Percentiles rank a stretch among this genome's conserved stretches.
These are phyloP conservation scores for Penicillium steckii DNA, from an alignment of 495 filamentous ascomycete genomes.

Conservation along the genomic window DNA sequence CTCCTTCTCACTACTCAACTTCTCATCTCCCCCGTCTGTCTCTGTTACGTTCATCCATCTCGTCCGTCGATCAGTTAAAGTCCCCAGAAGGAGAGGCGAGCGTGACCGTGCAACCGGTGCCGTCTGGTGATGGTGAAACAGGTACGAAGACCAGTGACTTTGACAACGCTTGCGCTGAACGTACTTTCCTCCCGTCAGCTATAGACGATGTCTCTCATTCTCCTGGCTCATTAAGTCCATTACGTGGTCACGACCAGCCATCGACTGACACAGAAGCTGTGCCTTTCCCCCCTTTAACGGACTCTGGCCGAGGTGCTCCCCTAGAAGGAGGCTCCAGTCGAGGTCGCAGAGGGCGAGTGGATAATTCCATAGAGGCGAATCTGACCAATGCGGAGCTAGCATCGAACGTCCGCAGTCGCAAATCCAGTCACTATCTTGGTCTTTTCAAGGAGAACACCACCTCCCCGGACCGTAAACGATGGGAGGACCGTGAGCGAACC, in stretches of 20 bases:
- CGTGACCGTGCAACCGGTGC: slow-evolving; percentile 13
- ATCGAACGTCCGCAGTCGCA: slow-evolving; percentile 82
- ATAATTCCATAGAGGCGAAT: slow-evolving; percentile 81
- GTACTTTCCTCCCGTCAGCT: slow-evolving; percentile 30
- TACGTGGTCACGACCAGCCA: slow-evolving; percentile 18
- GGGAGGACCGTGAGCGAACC: slow-evolving; percentile 31
- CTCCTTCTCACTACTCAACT: slow-evolving; percentile 31
- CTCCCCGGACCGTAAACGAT: slow-evolving; percentile 47
- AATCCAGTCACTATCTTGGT: slow-evolving; percentile 87
- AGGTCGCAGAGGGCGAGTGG: slow-evolving; percentile 55
- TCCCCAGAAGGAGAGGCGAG: slow-evolving; percentile 15
- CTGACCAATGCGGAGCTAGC: slow-evolving; percentile 68
- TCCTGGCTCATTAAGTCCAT: slow-evolving; percentile 18
- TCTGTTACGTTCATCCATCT: slow-evolving; percentile 30
- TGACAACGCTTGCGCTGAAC: slow-evolving; percentile 24
- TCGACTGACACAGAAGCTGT: slow-evolving; percentile 16
- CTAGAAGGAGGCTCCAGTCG: slow-evolving; percentile 43
- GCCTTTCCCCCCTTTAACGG: slow-evolving; percentile 19
- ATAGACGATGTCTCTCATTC: slow-evolving; percentile 29
- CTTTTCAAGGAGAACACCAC: slow-evolving; percentile 88
- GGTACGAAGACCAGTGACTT: slow-evolving; percentile 21
- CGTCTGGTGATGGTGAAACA: slow-evolving; percentile 24
- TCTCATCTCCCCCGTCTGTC: slow-evolving; percentile 26
- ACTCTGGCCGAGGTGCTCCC: slow-evolving; percentile 10
- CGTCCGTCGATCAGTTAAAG: slow-evolving; percentile 26